These are phyloP conservation scores for Cucumis sativus DNA, from an alignment of 306 rosid genomes.

Conservation along the genomic window DNA sequence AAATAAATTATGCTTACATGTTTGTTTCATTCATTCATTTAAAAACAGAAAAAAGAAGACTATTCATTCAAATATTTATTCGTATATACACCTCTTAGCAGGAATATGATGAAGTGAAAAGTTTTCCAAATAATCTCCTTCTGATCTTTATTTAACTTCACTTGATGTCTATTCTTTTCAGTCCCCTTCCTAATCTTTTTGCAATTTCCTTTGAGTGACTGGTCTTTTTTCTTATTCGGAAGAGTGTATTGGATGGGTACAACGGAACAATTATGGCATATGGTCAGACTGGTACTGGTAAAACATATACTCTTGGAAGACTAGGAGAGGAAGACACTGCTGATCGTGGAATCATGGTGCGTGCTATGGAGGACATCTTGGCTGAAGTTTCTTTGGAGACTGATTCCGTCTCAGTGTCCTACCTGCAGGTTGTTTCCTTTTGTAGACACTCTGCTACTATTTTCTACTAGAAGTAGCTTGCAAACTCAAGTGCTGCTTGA, in stretches of 20 bases:
- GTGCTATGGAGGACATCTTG: slow-evolving; percentile 94
- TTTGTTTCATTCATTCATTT: neutral
- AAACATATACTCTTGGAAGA: slow-evolving; percentile 90
- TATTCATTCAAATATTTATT: neutral
- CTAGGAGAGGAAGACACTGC: slow-evolving; percentile 98
- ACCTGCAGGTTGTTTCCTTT: slow-evolving; percentile 62
- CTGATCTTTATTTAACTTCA: neutral
- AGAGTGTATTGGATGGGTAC: slow-evolving; percentile 95
- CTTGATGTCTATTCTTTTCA: neutral
- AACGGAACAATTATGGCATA: slow-evolving; percentile 98
- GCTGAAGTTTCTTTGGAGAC: slow-evolving; percentile 64
- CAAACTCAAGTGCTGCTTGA: neutral
- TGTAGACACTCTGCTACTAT: neutral
- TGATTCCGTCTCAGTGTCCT: slow-evolving; percentile 76
- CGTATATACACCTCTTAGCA: neutral
- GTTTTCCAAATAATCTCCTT: neutral
- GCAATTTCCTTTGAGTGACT: slow-evolving; percentile 15
- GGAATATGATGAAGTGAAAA: neutral
- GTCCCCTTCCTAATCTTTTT: neutral
- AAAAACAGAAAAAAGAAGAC: neutral
- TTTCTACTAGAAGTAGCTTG: neutral
- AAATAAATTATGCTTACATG: neutral
- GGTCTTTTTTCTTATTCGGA: slow-evolving; percentile 24
- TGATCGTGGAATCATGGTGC: slow-evolving; percentile 99
- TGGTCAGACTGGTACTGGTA: slow-evolving; percentile 99